phyloP scores from a whole-genome alignment of 1,284 basidiomycete species.

The Trametes hirsuta region DNA sequence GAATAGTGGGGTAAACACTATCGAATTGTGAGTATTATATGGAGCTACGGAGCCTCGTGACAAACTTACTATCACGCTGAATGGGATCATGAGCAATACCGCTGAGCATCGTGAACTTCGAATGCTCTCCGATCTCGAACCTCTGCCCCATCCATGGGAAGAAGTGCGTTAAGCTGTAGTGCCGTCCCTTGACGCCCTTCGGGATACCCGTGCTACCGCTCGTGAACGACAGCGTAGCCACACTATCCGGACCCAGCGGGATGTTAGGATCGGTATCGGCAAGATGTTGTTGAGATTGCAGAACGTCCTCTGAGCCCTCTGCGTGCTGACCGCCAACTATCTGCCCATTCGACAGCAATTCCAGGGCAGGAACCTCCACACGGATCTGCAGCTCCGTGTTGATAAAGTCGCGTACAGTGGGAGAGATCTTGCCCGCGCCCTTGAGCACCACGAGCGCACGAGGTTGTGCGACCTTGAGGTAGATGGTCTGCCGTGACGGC shows the following conservation, averaged over 20 bases:
- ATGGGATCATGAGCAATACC: slow-evolving; percentile 99
- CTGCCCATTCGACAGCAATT: slow-evolving; percentile 65
- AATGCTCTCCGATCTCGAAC: slow-evolving; percentile 77
- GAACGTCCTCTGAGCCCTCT: slow-evolving; percentile 50
- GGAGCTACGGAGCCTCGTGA: background rate
- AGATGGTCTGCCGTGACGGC: slow-evolving; percentile 92
- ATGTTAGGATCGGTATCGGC: slow-evolving; percentile 79
- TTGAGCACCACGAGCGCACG: slow-evolving; percentile 93
- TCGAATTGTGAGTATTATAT: background rate
- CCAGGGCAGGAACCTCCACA: slow-evolving; percentile 92
- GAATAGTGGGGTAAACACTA: slow-evolving; percentile 99
- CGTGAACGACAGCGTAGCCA: slow-evolving; percentile 96
- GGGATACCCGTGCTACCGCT: slow-evolving; percentile 98
- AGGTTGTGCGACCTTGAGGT: slow-evolving; percentile 92
- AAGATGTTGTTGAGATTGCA: slow-evolving; percentile 55
- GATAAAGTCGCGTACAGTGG: slow-evolving; percentile 88
- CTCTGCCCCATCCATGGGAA: slow-evolving; percentile 99
- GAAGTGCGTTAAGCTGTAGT: slow-evolving; percentile 98
- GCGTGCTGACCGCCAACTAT: slow-evolving; percentile 55
- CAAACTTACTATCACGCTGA: slow-evolving; percentile 90
- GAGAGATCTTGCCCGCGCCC: slow-evolving; percentile 84
- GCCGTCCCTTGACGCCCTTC: slow-evolving; percentile 95
- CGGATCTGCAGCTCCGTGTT: slow-evolving; percentile 82
- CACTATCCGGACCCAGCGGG: slow-evolving; percentile 89
- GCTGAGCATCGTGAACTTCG: slow-evolving; percentile 98